A percentile compares a stretch with the other conserved stretches of the same genome.
Evolutionary conservation across 2,329 filamentous ascomycete genomes (phyloP).

Genomic region (Tolypocladium amazonense): DNA sequence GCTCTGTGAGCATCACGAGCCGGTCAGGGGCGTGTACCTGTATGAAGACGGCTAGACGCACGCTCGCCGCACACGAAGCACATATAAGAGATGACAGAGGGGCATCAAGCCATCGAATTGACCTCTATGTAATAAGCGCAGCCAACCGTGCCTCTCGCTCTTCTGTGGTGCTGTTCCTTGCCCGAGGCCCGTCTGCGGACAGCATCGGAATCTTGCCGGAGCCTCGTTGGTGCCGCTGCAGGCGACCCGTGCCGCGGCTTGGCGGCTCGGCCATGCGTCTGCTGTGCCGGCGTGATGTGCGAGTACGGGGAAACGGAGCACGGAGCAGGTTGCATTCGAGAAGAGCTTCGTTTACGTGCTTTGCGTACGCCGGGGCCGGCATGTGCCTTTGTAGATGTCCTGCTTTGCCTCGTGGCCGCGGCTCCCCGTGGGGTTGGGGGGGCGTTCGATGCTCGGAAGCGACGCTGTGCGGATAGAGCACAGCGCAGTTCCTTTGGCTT

Average conservation of each 20-base stretch:
- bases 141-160: neutral
- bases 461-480: too few relatives aligned
- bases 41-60: neutral
- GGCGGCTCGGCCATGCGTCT: neutral
- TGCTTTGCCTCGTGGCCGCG: too few relatives aligned
- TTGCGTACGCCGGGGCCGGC: neutral
- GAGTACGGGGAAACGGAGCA: neutral
- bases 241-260: neutral
- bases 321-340: neutral
- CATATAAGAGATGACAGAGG: neutral
- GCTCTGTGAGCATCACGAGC: conserved; percentile 49
- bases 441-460: too few relatives aligned
- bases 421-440: too few relatives aligned
- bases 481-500: too few relatives aligned
- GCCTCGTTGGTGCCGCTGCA: neutral
- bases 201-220: neutral
- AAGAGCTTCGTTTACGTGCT: neutral
- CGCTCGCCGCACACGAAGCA: neutral
- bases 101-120: neutral
- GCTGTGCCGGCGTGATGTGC: neutral
- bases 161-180: neutral
- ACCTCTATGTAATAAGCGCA: neutral
- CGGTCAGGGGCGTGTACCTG: neutral
- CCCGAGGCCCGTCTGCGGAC: neutral
- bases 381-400: neutral